Percentiles rank a stretch among this genome's conserved stretches.
Conservation (phyloP, 345 rosid genomes). For the Microthlaspi erraticum region DNA sequence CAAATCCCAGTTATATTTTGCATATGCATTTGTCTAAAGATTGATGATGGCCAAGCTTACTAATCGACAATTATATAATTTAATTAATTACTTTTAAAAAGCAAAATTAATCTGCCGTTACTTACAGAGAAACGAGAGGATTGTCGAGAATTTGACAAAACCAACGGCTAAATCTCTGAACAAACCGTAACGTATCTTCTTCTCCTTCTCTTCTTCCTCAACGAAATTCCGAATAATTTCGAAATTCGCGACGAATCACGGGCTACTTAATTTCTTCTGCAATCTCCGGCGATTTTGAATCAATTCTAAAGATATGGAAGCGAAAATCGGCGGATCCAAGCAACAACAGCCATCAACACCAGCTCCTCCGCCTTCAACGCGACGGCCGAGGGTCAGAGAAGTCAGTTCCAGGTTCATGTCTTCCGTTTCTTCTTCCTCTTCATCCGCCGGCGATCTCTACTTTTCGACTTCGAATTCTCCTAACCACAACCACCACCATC, state of each 20-base stretch:
- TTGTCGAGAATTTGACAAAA: conserved; percentile 7
- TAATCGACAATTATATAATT: neutral
- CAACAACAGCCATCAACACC: conserved; percentile 28
- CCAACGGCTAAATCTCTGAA: neutral
- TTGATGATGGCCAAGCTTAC: neutral
- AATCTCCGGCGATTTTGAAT: conserved; percentile 11
- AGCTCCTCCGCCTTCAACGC: conserved; percentile 50
- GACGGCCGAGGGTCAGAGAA: conserved; percentile 79
- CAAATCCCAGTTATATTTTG: neutral
- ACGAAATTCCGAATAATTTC: neutral
- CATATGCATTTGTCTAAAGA: neutral
- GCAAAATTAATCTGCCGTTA: conserved; percentile 3
- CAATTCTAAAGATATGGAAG: conserved; percentile 19
- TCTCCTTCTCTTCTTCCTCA: neutral
- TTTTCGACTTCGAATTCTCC: conserved; percentile 46
- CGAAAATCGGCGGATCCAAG: neutral
- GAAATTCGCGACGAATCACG: neutral
- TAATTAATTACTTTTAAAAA: neutral
- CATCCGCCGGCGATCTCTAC: conserved; percentile 46
- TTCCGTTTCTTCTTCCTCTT: conserved; percentile 48
- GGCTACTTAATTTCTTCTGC: neutral
- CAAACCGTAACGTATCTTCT: conserved; percentile 20
- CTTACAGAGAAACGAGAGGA: neutral
- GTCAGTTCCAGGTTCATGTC: conserved; percentile 83
- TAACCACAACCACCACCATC: conserved; percentile 31